Base-by-base conservation (phyloP, 192 early-diverging fungal genomes). In the Coemansia sp. region DNA sequence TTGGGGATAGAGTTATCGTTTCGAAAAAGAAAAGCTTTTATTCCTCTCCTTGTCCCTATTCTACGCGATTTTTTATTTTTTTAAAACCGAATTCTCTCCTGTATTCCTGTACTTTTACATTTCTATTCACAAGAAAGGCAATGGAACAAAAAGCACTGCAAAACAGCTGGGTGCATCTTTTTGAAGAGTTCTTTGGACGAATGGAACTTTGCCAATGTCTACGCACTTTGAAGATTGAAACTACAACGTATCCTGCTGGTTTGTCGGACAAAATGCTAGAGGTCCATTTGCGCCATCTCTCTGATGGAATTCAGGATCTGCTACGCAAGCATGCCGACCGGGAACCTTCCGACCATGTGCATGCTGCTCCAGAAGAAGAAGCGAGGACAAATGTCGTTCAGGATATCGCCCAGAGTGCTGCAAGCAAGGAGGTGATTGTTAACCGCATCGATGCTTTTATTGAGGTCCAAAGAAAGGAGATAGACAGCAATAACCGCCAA, bases 401-500 rank as follows among this genome's bases (percentile, higher is more conserved):
- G 57, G 39, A 41, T 41, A 41, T 40, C 38, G 39, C 52, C 10
- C 62, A 58, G 9, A 64, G 72, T 12, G 52, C 76, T 42, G 66
- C 84, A 6, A 67, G 74, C 23, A 72, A 78, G 41, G 76, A 79
- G 16, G 79, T 87, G 68, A 86, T 87, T 37, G 75, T 78, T 40
- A 44, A 78, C 15, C 72, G 50, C 37, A 88, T 91, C 58, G 79
- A 76, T 13, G 56, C 72, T 9, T 87, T 89, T 73, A 84, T 88
- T 18, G 65, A 72, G 0, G 42, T 57, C 11, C 88, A 90, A 66
- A 75, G 88, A 44, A 75, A 74, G 50, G 83, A 88, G 19, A 89
- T 91, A 45, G 80, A 89, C 47, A 69, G 70, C 50, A 89, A 85
- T 59, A 91, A 91, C 78, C 70, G 77, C 13, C 79, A 85, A 57